Conservation (phyloP, 768 basidiomycete species). For the Hypholoma sublateritium region DNA sequence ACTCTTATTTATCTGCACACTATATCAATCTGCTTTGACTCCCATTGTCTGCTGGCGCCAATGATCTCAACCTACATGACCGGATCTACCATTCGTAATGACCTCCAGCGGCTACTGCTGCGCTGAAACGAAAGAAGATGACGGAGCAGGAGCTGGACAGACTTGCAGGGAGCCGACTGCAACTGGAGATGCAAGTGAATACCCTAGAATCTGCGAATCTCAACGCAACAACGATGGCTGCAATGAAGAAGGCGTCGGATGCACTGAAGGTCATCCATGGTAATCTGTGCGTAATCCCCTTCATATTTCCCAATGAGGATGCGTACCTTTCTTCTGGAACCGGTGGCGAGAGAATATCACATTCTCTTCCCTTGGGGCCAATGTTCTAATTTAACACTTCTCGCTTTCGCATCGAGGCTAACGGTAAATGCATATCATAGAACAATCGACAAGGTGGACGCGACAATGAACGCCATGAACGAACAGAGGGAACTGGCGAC, state of each 20-base stretch:
- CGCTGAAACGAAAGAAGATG: conserved; percentile 91
- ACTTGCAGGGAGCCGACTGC: conserved; percentile 81
- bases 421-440: conserved; percentile 35
- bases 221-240: conserved; percentile 95
- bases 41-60: neutral
- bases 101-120: conserved; percentile 76
- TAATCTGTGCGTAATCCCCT: conserved; percentile 64
- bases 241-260: conserved; percentile 93
- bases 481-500: conserved; percentile 92
- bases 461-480: conserved; percentile 81
- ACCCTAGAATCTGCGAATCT: conserved; percentile 97
- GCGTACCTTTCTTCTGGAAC: neutral
- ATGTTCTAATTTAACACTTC: neutral
- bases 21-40: neutral
- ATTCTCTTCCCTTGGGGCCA: neutral
- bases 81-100: neutral
- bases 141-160: conserved; percentile 85
- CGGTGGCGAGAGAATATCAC: neutral
- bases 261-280: conserved; percentile 90
- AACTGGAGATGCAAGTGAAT: conserved; percentile 95
- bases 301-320: neutral
- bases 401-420: neutral
- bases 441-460: conserved; percentile 85
- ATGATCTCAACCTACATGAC: neutral
- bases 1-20: neutral